Conservation (phyloP, 208 protist genomes). For the Trypanosomatidae sp. region DNA sequence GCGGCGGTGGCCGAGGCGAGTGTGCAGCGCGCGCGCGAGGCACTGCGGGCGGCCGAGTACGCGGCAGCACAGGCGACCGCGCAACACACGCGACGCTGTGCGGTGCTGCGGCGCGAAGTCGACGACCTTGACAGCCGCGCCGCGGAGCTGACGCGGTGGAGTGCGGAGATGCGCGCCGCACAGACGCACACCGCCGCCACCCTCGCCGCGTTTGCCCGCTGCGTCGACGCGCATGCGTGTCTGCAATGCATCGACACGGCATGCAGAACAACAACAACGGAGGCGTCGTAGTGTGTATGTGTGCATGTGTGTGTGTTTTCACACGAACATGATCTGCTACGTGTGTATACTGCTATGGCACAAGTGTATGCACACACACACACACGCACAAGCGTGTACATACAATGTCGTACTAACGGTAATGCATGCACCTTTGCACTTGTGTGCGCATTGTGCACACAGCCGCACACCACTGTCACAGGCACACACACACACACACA, state of each 20-base stretch:
- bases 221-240: constrained; percentile 2
- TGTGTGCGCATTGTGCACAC: neutral
- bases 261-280: neutral
- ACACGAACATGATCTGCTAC: neutral
- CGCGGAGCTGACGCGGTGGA: constrained; percentile 11
- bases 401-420: neutral
- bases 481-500: constrained; percentile 1
- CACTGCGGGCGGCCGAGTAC: too few relatives aligned
- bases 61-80: constrained; percentile 8
- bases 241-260: neutral
- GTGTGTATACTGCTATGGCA: neutral
- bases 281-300: neutral
- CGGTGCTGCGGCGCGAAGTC: constrained; percentile 30
- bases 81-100: constrained; percentile 6
- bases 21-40: too few relatives aligned
- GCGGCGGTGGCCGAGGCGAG: constrained; percentile 3
- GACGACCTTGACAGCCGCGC: constrained; percentile 21
- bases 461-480: neutral
- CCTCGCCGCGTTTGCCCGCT: constrained; percentile 5
- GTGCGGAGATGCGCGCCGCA: neutral
- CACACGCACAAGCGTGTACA: neutral
- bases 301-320: neutral
- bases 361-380: neutral
- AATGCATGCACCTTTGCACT: neutral
- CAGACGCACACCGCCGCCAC: constrained; percentile 2